These are phyloP conservation scores for Zalaria obscura DNA, from an alignment of 2,329 filamentous ascomycete species.

Conservation along the genomic window DNA sequence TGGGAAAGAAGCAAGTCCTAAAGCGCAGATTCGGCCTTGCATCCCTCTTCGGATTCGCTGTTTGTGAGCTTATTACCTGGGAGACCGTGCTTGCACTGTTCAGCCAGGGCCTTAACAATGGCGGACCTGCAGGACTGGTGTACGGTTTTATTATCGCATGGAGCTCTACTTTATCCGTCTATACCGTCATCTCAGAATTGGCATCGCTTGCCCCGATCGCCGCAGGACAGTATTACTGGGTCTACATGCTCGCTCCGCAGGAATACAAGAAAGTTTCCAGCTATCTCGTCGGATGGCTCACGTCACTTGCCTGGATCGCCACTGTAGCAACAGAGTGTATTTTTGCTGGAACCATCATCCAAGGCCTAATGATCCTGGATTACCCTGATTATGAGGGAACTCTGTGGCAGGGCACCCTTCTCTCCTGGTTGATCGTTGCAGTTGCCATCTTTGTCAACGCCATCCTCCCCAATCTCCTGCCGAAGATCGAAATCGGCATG, in stretches of 20 bases:
- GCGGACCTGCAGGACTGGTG: slow-evolving; percentile 33
- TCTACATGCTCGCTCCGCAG: slow-evolving; percentile 29
- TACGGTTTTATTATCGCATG: slow-evolving; percentile 40
- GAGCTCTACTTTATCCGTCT: slow-evolving; percentile 32
- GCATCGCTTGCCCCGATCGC: slow-evolving; percentile 33
- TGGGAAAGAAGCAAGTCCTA: too few relatives aligned
- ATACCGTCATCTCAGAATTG: slow-evolving; percentile 32
- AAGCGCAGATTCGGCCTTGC: too few relatives aligned
- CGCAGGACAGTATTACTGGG: slow-evolving; percentile 32
- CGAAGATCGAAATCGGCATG: slow-evolving; percentile 24
- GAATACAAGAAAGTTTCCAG: slow-evolving; percentile 26
- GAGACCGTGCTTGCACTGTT: slow-evolving; percentile 24
- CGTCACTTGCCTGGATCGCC: slow-evolving; percentile 27
- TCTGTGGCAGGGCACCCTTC: slow-evolving; percentile 25
- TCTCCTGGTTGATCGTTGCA: slow-evolving; percentile 5
- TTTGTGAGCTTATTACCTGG: too few relatives aligned
- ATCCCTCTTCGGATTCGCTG: too few relatives aligned
- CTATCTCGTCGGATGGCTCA: slow-evolving; percentile 31
- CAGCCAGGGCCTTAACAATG: slow-evolving; percentile 27
- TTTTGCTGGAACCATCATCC: slow-evolving; percentile 27
- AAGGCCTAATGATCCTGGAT: slow-evolving; percentile 25
- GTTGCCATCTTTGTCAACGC: slow-evolving; percentile 28
- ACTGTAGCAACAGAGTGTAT: slow-evolving; percentile 28
- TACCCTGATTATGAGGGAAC: slow-evolving; percentile 20
- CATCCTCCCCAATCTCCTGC: slow-evolving; percentile 22